Evolutionary conservation across 2,329 filamentous ascomycete species (phyloP).

Genomic region (Monilinia fructicola): DNA sequence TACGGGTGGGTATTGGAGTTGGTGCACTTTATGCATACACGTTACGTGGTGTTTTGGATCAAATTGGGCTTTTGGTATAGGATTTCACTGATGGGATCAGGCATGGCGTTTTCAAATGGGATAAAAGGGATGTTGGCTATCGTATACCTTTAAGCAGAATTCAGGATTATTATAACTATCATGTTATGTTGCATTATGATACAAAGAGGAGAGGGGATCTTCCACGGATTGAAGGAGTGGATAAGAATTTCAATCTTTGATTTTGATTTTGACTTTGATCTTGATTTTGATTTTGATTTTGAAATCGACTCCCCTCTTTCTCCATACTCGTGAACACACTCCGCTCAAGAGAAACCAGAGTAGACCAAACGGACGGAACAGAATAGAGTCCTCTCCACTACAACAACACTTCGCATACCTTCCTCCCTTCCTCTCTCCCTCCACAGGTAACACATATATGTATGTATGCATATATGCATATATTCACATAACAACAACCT

Average conservation of each 20-base stretch:
- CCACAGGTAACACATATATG: too few species aligned
- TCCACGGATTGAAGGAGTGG: background rate
- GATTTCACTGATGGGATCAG: background rate
- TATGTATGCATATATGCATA: too few species aligned
- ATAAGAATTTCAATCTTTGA: background rate
- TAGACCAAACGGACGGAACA: too few species aligned
- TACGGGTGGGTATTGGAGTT: background rate
- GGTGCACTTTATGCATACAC: background rate
- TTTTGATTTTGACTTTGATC: background rate
- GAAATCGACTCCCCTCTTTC: background rate
- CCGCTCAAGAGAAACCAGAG: too few species aligned
- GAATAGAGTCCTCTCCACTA: too few species aligned
- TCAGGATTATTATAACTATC: background rate
- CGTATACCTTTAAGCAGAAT: background rate
- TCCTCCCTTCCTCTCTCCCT: too few species aligned
- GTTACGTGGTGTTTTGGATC: constrained; percentile 6
- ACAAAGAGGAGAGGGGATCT: background rate
- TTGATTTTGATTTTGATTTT: background rate
- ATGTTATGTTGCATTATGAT: background rate
- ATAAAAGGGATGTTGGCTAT: background rate
- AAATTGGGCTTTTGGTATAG: background rate
- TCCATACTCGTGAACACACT: too few species aligned
- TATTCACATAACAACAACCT: too few species aligned
- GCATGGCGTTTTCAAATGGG: background rate
- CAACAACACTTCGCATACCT: too few species aligned